Evolutionary conservation across 208 protist genomes (phyloP).

Genomic region (Trypanosoma conorhini): DNA sequence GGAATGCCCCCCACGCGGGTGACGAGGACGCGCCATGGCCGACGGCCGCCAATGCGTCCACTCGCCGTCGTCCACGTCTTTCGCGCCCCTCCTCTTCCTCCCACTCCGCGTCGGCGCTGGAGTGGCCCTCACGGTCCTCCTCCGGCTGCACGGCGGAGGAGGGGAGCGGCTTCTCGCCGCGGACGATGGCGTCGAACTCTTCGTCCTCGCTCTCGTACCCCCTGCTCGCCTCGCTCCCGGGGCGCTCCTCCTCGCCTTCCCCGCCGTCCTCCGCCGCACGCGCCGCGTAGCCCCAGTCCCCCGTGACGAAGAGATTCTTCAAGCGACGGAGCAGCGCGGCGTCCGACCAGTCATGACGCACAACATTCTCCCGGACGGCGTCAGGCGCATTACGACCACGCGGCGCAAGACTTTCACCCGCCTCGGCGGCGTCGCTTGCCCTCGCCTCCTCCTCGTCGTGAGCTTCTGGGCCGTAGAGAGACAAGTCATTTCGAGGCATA

Average conservation of each 20-base stretch:
- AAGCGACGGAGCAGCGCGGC: conserved; percentile 55
- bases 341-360: conserved; percentile 62
- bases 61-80: not conserved
- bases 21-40: conserved; percentile 11
- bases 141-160: conserved; percentile 36
- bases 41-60: conserved; percentile 38
- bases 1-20: conserved; percentile 28
- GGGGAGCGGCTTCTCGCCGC: conserved; percentile 49
- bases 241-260: conserved; percentile 47
- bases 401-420: conserved; percentile 42
- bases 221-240: conserved; percentile 48
- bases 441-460: conserved; percentile 48
- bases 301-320: conserved; percentile 96
- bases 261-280: conserved; percentile 27
- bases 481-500: conserved; percentile 25
- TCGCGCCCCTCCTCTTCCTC: not conserved
- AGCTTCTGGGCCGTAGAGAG: conserved; percentile 31
- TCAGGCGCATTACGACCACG: conserved; percentile 67
- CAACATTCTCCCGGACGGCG: conserved; percentile 45
- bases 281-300: conserved; percentile 77
- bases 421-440: conserved; percentile 19
- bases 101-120: not conserved
- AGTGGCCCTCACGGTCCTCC: conserved; percentile 31
- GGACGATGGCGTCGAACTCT: conserved; percentile 73
- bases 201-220: conserved; percentile 89